Evolutionary conservation across 345 rosid species (phyloP).

Genomic region (Brassica cretica): DNA sequence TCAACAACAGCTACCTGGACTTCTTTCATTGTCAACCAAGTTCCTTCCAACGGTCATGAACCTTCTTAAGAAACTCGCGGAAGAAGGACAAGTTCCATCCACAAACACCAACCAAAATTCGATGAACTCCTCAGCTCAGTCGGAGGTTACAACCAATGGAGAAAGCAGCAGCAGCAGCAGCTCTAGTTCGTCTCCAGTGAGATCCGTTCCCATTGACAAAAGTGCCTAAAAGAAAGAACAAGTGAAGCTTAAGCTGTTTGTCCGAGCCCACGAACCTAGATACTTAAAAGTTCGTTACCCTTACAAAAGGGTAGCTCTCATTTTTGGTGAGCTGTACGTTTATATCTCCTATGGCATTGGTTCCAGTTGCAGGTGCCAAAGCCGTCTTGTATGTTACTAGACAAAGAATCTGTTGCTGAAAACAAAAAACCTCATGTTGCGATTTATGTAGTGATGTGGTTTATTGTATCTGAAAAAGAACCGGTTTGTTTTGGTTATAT

Average conservation of each 20-base stretch:
- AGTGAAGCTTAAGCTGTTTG: conserved; percentile 32
- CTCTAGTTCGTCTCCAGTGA: conserved; percentile 45
- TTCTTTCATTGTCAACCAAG: conserved; percentile 76
- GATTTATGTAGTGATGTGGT: conserved; percentile 35
- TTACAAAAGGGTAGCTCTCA: conserved; percentile 31
- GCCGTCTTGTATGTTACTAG: conserved; percentile 33
- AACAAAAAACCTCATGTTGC: neutral
- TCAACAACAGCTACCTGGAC: conserved; percentile 79
- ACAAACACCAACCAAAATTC: conserved; percentile 47
- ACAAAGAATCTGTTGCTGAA: conserved; percentile 26
- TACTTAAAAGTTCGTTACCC: conserved; percentile 28
- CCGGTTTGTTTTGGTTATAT: conserved; percentile 12
- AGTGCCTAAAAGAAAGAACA: conserved; percentile 58
- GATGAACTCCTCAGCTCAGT: conserved; percentile 34
- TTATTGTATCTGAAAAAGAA: conserved; percentile 33
- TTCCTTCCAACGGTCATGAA: conserved; percentile 92
- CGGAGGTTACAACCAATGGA: conserved; percentile 48
- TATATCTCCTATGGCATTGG: conserved; percentile 48
- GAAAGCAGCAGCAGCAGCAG: conserved; percentile 40
- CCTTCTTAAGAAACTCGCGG: conserved; percentile 80
- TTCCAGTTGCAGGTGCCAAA: conserved; percentile 38
- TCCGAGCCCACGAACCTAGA: conserved; percentile 24
- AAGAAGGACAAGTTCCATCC: conserved; percentile 70
- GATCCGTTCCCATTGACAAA: conserved; percentile 46
- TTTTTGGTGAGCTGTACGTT: conserved; percentile 38